These are phyloP conservation scores for Nannizzia gypsea DNA, from an alignment of 2,329 filamentous ascomycete genomes.

Conservation along the genomic window DNA sequence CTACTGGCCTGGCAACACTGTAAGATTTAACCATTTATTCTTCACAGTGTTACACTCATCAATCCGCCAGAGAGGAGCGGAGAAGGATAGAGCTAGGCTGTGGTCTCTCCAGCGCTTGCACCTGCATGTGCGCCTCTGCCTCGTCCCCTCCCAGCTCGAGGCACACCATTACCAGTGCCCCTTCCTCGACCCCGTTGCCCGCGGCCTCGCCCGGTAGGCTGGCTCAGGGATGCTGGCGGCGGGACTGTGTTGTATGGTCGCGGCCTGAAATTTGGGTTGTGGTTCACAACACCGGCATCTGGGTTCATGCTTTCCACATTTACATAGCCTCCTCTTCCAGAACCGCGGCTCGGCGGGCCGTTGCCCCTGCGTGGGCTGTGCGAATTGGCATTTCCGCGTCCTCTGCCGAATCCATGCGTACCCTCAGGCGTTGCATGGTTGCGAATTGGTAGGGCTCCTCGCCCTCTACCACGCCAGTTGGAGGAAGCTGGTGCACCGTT, in stretches of 20 bases:
- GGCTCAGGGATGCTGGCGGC: constrained; percentile 27
- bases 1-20: background rate
- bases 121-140: background rate
- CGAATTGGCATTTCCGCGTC: background rate
- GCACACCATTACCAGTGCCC: background rate
- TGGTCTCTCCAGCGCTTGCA: background rate
- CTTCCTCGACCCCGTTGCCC: constrained; percentile 12
- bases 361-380: background rate
- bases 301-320: constrained; percentile 37
- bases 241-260: constrained; percentile 39
- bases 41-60: background rate
- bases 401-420: background rate
- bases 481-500: constrained; percentile 28
- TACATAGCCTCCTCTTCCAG: constrained; percentile 19
- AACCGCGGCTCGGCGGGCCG: constrained; percentile 5
- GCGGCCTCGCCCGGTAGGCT: constrained; percentile 17
- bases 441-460: constrained; percentile 20
- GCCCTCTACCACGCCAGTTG: constrained; percentile 28
- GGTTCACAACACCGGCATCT: constrained; percentile 37
- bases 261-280: constrained; percentile 42
- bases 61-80: background rate
- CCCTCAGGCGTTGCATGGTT: constrained; percentile 13
- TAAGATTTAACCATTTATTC: background rate
- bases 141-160: constrained; percentile 6
- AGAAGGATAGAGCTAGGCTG: background rate